Base-by-base conservation (phyloP, 352 stramenopile species). In the Phytophthora brassicae region DNA sequence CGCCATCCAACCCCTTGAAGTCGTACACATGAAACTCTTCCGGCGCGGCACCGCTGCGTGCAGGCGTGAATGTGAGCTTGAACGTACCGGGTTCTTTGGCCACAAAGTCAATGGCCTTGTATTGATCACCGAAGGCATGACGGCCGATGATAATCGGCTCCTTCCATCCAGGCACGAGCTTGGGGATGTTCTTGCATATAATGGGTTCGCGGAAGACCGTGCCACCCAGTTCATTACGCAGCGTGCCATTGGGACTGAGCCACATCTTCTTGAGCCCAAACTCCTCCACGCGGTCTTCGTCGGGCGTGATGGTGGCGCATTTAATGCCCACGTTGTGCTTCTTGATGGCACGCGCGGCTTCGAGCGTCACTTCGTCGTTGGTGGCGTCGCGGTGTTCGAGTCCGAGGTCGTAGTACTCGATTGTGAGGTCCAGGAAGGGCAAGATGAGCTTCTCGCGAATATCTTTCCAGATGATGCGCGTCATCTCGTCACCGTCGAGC, bases 121-220 rank as follows among this genome's bases (percentile, higher is more conserved):
- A 95, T 62, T 95, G 86, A 73, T 96, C 88, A 20, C 88, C 88
- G 57, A 95, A 95, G 7, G 86, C 88, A 67, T 96, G 88, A 39
- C 86, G 81, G 9, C 86, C 88, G 26, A 96, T 84, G 41, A 96
- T 78, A 55, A 96, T 96, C 12, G 86, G 81, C 67, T 95, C 72
- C 57, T 90, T 88, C 88, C 88, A 96, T 11, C 85, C 84, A 13
- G 88, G 86, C 41, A 96, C 87, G 11, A 96, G 73, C 38, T 84
- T 84, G 6, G 88, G 88, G 46, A 95, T 84, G 74, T 95, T 96
- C 59, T 72, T 79, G 77, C 82, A 88, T 5, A 96, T 55, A 47
- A 96, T 96, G 19, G 88, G 88, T 70, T 96, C 88, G 47, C 88
- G 84, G 73, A 96, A 96, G 3, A 96, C 88, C 12, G 88, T 96